Evolutionary conservation across 148 eudicot species (phyloP), one percentile per base, ranked within the genome.

Genomic region (Fagopyrum homotropicum): DNA sequence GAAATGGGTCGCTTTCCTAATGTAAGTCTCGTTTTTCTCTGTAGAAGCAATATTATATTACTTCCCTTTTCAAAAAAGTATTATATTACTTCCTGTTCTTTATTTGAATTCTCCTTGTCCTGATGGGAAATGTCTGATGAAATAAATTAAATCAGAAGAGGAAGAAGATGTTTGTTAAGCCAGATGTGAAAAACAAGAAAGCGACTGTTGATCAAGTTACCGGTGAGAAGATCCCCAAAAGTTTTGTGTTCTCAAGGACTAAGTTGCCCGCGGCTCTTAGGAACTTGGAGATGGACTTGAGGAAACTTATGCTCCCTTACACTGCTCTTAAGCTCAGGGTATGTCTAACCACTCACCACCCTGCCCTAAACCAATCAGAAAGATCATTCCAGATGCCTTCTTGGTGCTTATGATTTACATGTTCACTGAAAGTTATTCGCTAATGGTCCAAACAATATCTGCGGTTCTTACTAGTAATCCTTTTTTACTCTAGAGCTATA

Each of bases 251-350:
- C 45, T 82, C 88, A 0, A 80, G 98, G 60, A 87, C 80, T 54
- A 90, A 89, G 85, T 72, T 93, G 77, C 92, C 93, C 7, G 74
- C 85, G 68, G 14, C 81, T 14, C 85, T 93, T 15, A 78, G 83
- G 57, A 90, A 89, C 64, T 81, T 93, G 84, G 86, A 93, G 60
- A 76, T 81, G 82, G 98, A 93, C 79, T 85, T 93, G 81, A 85
- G 98, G 74, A 93, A 90, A 72, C 46, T 91, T 82, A 90, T 89
- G 98, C 98, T 93, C 82, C 96, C 96, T 11, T 89, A 79, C 52
- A 93, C 96, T 54, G 98, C 98, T 30, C 90, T 93, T 51, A 93
- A 93, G 74, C 93, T 93, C 74, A 93, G 90, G 98, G 98, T 90
- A 29, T 47, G 98, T 90, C 19, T 47, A 45, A 4, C 17, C 48